Conservation (phyloP, 2,329 filamentous ascomycete genomes). For the Penicillium sp. region DNA sequence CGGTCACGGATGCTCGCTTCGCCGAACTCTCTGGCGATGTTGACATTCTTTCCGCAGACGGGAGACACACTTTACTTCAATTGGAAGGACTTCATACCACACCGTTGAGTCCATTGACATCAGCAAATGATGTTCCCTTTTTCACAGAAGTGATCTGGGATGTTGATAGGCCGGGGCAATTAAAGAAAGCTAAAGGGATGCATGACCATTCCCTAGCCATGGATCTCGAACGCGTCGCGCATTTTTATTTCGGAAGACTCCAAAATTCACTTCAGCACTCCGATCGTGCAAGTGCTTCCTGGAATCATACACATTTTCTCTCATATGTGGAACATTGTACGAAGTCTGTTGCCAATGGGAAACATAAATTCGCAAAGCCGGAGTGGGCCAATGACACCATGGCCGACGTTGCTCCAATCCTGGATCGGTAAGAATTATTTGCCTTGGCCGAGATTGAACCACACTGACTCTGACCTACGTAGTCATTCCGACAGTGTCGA, state of each 20-base stretch:
- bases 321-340: constrained; percentile 13
- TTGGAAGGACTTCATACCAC: constrained; percentile 23
- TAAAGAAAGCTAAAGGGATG: not conserved
- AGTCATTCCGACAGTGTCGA: constrained; percentile 13
- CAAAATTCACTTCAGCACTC: not conserved
- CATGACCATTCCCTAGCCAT: not conserved
- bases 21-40: constrained; percentile 25
- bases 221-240: constrained; percentile 18
- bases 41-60: constrained; percentile 19
- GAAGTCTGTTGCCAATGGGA: constrained; percentile 6
- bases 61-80: constrained; percentile 16
- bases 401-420: constrained; percentile 5
- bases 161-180: constrained; percentile 9
- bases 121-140: constrained; percentile 16
- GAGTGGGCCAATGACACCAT: constrained; percentile 15
- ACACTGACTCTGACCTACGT: constrained; percentile 2
- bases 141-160: constrained; percentile 21
- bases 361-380: constrained; percentile 8
- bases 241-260: constrained; percentile 18
- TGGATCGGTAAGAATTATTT: constrained; percentile 6
- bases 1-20: constrained; percentile 12
- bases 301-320: constrained; percentile 14
- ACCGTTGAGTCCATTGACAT: constrained; percentile 15
- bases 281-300: not conserved
- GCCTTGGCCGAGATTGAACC: not conserved